phyloP scores from a whole-genome alignment of 768 basidiomycete species.

The Arthromyces matolae region DNA sequence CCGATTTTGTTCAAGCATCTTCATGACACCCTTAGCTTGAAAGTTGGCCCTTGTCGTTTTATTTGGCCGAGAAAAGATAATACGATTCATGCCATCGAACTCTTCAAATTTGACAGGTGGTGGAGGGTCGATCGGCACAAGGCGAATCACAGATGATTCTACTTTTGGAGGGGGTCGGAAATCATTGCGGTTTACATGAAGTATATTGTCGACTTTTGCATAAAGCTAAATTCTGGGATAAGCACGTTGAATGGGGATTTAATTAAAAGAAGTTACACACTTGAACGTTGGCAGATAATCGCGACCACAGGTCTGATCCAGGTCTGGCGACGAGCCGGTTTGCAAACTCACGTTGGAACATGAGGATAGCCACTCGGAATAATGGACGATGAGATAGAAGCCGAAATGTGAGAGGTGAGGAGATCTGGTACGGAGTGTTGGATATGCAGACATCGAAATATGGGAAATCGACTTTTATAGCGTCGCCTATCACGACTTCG shows the following conservation, averaged over 20 bases:
- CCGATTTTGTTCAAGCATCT: constrained; percentile 92
- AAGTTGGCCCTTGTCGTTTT: constrained; percentile 90
- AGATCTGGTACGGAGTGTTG: constrained; percentile 99
- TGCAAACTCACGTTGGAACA: constrained; percentile 99
- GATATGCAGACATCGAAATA: constrained; percentile 99
- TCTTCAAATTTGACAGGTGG: constrained; percentile 96
- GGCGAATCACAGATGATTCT: constrained; percentile 87
- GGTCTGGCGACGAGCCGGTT: constrained; percentile 86
- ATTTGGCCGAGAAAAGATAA: constrained; percentile 86
- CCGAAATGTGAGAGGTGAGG: constrained; percentile 95
- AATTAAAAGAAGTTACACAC: constrained; percentile 17
- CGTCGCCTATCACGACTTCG: constrained; percentile 94
- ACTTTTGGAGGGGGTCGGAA: constrained; percentile 96
- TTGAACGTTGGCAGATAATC: constrained; percentile 94
- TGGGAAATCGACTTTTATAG: constrained; percentile 95
- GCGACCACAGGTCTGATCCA: constrained; percentile 83
- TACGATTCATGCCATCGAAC: constrained; percentile 92
- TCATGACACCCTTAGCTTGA: constrained; percentile 89
- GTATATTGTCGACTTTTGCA: constrained; percentile 91
- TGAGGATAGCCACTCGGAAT: constrained; percentile 92
- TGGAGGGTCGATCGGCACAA: constrained; percentile 91
- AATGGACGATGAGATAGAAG: constrained; percentile 94
- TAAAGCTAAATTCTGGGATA: constrained; percentile 52
- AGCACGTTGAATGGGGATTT: neutral
- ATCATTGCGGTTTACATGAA: constrained; percentile 96